phyloP scores from a whole-genome alignment of 768 basidiomycete species.

The Dioszegia aurantiaca region DNA sequence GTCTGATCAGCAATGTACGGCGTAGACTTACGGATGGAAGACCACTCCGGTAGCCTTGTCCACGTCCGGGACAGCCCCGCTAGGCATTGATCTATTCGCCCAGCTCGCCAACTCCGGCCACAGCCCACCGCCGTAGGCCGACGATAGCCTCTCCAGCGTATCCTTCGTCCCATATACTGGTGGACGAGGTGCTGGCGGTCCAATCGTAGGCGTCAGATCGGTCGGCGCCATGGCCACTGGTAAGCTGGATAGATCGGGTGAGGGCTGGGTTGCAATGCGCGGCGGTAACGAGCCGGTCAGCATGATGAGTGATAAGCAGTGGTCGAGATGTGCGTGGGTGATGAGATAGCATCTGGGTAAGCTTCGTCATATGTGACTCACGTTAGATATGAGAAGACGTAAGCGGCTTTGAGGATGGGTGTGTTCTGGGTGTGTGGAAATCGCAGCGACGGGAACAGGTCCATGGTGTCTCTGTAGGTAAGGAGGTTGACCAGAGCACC shows the following conservation, averaged over 20 bases:
- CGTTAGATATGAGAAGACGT: slow-evolving; percentile 48
- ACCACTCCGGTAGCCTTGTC: slow-evolving; percentile 24
- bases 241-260: slow-evolving; percentile 1
- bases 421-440: slow-evolving; percentile 37
- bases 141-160: slow-evolving; percentile 35
- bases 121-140: slow-evolving; percentile 43
- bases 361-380: slow-evolving; percentile 23
- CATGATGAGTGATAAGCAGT: slow-evolving; percentile 75
- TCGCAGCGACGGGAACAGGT: slow-evolving; percentile 23
- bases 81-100: slow-evolving; percentile 15
- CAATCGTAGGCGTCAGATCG: slow-evolving; percentile 13
- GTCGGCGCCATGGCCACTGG: slow-evolving; percentile 11
- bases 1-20: slow-evolving; percentile 10
- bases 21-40: slow-evolving; percentile 31
- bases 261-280: not conserved
- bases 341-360: slow-evolving; percentile 70
- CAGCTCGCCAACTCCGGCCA: slow-evolving; percentile 50
- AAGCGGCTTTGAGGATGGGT: slow-evolving; percentile 42
- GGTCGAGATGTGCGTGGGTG: slow-evolving; percentile 88
- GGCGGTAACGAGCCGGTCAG: slow-evolving; percentile 69
- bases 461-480: slow-evolving; percentile 18
- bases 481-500: slow-evolving; percentile 71
- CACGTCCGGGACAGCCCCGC: not conserved
- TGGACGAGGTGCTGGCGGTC: slow-evolving; percentile 15
- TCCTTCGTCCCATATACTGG: slow-evolving; percentile 36